These are phyloP conservation scores for Stylosanthes scabra DNA, from an alignment of 331 rosid species.

Conservation along the genomic window DNA sequence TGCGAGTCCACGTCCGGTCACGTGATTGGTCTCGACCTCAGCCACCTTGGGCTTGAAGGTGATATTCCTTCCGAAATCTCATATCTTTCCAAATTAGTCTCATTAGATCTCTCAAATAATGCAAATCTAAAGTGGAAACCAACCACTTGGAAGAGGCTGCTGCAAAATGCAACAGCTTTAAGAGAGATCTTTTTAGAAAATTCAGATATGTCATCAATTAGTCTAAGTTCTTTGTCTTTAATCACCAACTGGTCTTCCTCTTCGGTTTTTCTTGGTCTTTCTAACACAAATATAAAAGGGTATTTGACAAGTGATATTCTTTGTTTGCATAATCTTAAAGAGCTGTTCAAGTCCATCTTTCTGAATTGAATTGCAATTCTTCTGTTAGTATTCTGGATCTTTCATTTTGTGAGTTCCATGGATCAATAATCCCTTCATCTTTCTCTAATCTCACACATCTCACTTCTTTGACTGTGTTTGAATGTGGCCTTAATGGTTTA, in stretches of 20 bases:
- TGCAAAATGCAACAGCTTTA: background rate
- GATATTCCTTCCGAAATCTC: conserved; percentile 9
- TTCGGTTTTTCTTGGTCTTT: background rate
- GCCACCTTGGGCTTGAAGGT: background rate
- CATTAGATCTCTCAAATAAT: background rate
- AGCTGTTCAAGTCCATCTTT: background rate
- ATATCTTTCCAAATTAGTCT: background rate
- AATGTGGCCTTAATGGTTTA: background rate
- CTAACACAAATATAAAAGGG: background rate
- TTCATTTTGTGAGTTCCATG: background rate
- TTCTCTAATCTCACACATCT: conserved; percentile 18
- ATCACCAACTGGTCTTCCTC: conserved; percentile 1
- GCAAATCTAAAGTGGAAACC: background rate
- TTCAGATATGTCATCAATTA: background rate
- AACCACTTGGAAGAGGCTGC: background rate
- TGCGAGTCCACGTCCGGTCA: conserved; percentile 30
- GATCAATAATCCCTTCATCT: background rate
- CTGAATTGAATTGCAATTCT: background rate
- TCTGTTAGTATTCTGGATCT: background rate
- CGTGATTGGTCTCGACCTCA: conserved; percentile 14
- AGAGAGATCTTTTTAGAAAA: background rate
- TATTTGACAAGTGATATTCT: background rate
- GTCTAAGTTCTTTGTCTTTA: background rate
- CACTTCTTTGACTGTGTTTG: background rate
- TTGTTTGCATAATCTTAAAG: background rate